These are phyloP conservation scores for Hypoxylon crocopeplum DNA, from an alignment of 495 filamentous ascomycete species.

Conservation along the genomic window DNA sequence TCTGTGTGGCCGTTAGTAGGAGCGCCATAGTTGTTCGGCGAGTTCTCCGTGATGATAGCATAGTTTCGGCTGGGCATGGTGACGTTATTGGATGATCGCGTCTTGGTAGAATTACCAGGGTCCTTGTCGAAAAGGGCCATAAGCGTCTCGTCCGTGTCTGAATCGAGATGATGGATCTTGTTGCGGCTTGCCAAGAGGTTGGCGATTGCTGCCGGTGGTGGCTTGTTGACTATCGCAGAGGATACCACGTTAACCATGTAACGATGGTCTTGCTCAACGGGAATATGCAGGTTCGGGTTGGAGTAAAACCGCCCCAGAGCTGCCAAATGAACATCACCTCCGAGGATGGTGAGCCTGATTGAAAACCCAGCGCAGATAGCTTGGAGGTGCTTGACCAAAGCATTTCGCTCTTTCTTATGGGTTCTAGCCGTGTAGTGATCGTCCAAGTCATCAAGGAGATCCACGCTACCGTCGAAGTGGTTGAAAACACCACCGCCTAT, in stretches of 20 bases:
- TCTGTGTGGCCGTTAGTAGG: constrained; percentile 23
- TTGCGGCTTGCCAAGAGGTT: constrained; percentile 85
- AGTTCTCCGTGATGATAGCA: constrained; percentile 78
- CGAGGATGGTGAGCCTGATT: constrained; percentile 82
- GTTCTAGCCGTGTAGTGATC: constrained; percentile 94
- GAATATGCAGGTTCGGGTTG: constrained; percentile 76
- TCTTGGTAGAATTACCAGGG: constrained; percentile 73
- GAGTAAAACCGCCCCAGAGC: constrained; percentile 95
- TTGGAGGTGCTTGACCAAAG: constrained; percentile 77
- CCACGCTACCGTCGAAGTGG: constrained; percentile 87
- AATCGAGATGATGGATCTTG: constrained; percentile 90
- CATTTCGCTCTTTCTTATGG: constrained; percentile 86
- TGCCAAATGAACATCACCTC: constrained; percentile 93
- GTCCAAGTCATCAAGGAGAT: constrained; percentile 91
- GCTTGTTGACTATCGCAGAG: constrained; percentile 93
- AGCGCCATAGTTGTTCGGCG: constrained; percentile 46
- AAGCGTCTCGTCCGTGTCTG: constrained; percentile 85
- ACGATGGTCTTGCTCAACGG: constrained; percentile 84
- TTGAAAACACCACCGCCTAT: constrained; percentile 84
- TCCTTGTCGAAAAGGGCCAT: constrained; percentile 85
- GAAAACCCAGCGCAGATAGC: constrained; percentile 71
- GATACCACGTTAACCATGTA: constrained; percentile 95
- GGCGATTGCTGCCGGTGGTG: constrained; percentile 84
- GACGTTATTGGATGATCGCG: constrained; percentile 71
- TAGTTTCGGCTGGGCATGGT: constrained; percentile 94